Base-by-base conservation (phyloP, 257 asterid species). In the Linaria vulgaris region DNA sequence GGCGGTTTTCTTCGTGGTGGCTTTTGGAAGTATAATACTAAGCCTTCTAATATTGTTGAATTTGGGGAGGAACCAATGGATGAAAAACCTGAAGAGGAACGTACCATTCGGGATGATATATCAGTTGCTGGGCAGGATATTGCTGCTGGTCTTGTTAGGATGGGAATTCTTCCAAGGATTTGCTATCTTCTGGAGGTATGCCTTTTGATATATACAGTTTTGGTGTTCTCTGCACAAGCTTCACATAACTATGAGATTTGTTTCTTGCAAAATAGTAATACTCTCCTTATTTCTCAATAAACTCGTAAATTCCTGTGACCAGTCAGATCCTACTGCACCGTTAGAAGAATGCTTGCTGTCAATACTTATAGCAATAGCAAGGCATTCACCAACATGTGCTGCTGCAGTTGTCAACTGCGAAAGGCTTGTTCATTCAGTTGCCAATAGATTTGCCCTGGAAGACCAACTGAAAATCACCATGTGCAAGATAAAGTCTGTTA, bases 21-120 rank as follows among this genome's bases (percentile, higher is more conserved):
- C 64, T 90, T 85, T 76, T 94, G 99, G 99, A 94, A 94, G 91
- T 94, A 90, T 76, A 94, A 78, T 68, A 66, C 92, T 22, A 94
- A 90, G 63, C 88, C 95, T 60, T 79, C 95, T 56, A 94, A 87
- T 74, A 78, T 90, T 62, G 56, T 80, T 74, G 68, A 52, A 69
- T 74, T 65, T 38, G 70, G 58, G 22, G 78, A 58, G 65, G 88
- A 74, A 63, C 57, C 69, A 52, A 59, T 56, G 60, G 78, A 60
- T 64, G 80, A 81, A 27, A 67, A 74, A 61, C 55, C 73, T 68
- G 96, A 81, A 78, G 83, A 72, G 46, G 96, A 81, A 68, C 82
- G 45, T 54, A 87, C 99, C 51, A 94, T 94, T 72, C 83, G 84
- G 74, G 97, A 87, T 77, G 97, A 90, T 76, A 43, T 89, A 66